Evolutionary conservation across 2,329 filamentous ascomycete species (phyloP), one percentile per base, ranked within the genome.

Genomic region (Aspergillus novofumigatus): DNA sequence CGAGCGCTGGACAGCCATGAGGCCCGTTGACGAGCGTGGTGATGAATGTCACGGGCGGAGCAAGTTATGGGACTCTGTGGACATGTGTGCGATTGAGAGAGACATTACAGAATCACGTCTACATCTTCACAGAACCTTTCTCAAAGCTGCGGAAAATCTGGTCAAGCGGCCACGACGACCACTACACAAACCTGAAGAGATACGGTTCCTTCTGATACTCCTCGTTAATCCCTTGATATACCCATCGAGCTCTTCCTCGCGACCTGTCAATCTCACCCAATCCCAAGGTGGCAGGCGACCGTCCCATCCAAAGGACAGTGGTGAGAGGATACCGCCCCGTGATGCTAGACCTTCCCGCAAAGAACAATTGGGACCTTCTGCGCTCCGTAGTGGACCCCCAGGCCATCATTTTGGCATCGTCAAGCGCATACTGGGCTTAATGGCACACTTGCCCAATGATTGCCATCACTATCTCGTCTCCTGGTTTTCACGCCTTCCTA

Each of bases 401-500:
- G 87, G 87, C 1, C 85, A 90, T 58, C 89, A 96, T 72, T 92
- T 90, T 2, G 89, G 88, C 4, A 88, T 96, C 53, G 84, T 95
- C 65, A 96, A 96, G 72, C 85, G 92, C 41, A 86, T 95, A 42
- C 73, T 96, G 26, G 92, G 92, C 0, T 77, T 96, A 9, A 69
- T 96, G 25, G 88, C 91, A 1, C 91, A 95, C 70, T 79, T 90
- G 11, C 82, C 90, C 0, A 83, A 85, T 57, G 83, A 88, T 57
- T 92, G 89, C 63, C 92, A 96, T 65, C 86, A 88, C 54, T 85
- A 89, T 64, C 75, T 96, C 26, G 85, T 92, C 9, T 82, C 83
- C 6, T 96, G 91, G 91, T 86, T 95, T 65, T 85, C 89, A 11
- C 83, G 85, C 49, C 86, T 89, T 62, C 83, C 89, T 0, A 82